Percentiles rank a stretch among this genome's conserved stretches.
Conservation (phyloP, 179 eudicot genomes). For the Spinacia oleracea region DNA sequence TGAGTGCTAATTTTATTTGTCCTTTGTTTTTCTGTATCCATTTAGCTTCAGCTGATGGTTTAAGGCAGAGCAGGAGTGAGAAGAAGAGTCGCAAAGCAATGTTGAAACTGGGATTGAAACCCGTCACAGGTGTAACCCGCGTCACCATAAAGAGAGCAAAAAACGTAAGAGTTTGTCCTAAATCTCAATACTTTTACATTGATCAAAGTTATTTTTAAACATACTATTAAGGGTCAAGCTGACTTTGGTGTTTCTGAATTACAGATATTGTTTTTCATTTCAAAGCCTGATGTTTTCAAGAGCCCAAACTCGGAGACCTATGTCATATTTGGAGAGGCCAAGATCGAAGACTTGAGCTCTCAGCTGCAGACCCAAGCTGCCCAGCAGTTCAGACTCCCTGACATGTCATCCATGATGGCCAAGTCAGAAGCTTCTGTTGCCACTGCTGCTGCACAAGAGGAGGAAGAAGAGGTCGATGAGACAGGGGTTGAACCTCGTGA, state of each 20-base stretch:
- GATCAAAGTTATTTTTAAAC: neutral
- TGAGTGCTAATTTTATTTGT: neutral
- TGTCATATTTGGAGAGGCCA: constrained; percentile 83
- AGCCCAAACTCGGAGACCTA: constrained; percentile 86
- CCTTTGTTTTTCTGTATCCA: neutral
- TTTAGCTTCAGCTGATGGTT: constrained; percentile 50
- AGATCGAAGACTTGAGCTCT: constrained; percentile 90
- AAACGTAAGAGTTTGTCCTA: constrained; percentile 40
- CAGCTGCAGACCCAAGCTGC: constrained; percentile 91
- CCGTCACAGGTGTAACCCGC: constrained; percentile 68
- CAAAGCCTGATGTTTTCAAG: constrained; percentile 85
- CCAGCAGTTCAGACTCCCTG: constrained; percentile 83
- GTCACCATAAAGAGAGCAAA: constrained; percentile 82
- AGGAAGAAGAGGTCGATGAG: constrained; percentile 81
- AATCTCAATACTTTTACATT: neutral
- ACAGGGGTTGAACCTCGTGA: constrained; percentile 76
- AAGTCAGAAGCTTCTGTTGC: constrained; percentile 54
- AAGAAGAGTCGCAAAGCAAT: constrained; percentile 88
- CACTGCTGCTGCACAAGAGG: constrained; percentile 52
- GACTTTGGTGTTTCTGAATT: constrained; percentile 12
- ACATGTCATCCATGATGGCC: constrained; percentile 55
- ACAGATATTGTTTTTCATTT: constrained; percentile 76
- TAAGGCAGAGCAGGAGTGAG: constrained; percentile 81
- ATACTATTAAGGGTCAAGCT: neutral
- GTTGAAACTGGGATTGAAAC: constrained; percentile 87